A percentile compares a stretch with the other conserved stretches of the same genome.
These are phyloP conservation scores for Wallacemonas sp. DNA, from an alignment of 208 protist species.

Conservation along the genomic window DNA sequence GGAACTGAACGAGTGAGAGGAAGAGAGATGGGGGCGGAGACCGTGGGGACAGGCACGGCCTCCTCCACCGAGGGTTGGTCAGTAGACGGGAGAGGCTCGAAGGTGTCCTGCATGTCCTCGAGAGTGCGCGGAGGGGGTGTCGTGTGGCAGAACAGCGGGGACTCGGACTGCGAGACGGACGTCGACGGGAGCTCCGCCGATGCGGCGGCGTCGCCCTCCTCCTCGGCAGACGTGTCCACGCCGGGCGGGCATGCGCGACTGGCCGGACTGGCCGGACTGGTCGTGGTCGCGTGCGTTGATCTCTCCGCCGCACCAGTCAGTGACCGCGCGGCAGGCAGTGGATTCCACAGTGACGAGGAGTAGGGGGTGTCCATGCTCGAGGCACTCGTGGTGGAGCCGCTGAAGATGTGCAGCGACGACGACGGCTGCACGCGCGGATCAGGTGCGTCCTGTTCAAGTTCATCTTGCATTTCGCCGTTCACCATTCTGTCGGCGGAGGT, in stretches of 20 bases:
- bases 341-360: no score
- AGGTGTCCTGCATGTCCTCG: no score
- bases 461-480: neutral
- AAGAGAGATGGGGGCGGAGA: neutral
- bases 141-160: neutral
- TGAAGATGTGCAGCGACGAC: constrained; percentile 16
- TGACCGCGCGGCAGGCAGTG: no score
- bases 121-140: no score
- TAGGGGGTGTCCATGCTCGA: constrained; percentile 10
- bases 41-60: neutral
- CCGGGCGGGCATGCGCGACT: no score
- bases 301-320: no score
- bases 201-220: no score
- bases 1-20: no score
- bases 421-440: neutral
- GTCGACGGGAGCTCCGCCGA: constrained; percentile 1
- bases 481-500: neutral
- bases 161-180: neutral
- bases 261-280: no score
- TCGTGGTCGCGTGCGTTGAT: no score
- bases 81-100: no score
- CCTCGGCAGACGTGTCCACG: no score
- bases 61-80: neutral
- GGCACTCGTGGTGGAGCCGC: constrained; percentile 14
- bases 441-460: neutral